These are phyloP conservation scores for Petunia hybrid DNA, from an alignment of 305 asterid species.

Conservation along the genomic window DNA sequence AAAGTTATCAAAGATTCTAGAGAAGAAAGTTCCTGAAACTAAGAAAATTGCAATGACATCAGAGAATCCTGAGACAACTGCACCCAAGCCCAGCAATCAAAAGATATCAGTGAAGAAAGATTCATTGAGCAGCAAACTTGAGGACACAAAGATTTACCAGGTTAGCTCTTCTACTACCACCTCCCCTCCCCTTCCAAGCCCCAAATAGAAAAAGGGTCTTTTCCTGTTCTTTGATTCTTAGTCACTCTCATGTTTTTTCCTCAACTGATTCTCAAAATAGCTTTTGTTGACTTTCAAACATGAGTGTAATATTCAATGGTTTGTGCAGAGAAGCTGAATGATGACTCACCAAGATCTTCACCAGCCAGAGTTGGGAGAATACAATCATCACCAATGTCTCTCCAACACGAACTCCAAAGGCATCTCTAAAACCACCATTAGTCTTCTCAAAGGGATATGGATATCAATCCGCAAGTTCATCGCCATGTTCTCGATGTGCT, in stretches of 20 bases:
- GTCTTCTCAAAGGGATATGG: slow-evolving; percentile 36
- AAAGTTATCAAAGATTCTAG: slow-evolving; percentile 52
- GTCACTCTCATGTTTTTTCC: background rate
- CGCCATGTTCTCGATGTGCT: slow-evolving; percentile 48
- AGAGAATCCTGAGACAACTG: slow-evolving; percentile 22
- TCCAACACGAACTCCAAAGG: slow-evolving; percentile 28
- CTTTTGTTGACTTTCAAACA: background rate
- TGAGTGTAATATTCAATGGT: background rate
- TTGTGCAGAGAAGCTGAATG: slow-evolving; percentile 44
- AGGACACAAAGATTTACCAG: slow-evolving; percentile 47
- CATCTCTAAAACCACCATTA: slow-evolving; percentile 38
- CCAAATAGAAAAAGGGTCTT: background rate
- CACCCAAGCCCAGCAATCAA: slow-evolving; percentile 31
- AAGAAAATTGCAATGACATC: slow-evolving; percentile 32
- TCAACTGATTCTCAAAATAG: background rate
- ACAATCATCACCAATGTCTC: slow-evolving; percentile 37
- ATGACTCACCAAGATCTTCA: slow-evolving; percentile 35
- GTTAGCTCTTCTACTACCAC: slow-evolving; percentile 38
- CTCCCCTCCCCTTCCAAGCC: background rate
- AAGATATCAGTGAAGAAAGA: slow-evolving; percentile 45
- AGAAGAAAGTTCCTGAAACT: slow-evolving; percentile 40
- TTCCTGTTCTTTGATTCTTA: background rate
- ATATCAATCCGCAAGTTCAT: slow-evolving; percentile 46
- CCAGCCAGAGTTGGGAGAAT: slow-evolving; percentile 16
- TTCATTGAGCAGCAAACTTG: slow-evolving; percentile 38